Conservation (phyloP, 148 eudicot genomes). For the Fagopyrum tataricum region DNA sequence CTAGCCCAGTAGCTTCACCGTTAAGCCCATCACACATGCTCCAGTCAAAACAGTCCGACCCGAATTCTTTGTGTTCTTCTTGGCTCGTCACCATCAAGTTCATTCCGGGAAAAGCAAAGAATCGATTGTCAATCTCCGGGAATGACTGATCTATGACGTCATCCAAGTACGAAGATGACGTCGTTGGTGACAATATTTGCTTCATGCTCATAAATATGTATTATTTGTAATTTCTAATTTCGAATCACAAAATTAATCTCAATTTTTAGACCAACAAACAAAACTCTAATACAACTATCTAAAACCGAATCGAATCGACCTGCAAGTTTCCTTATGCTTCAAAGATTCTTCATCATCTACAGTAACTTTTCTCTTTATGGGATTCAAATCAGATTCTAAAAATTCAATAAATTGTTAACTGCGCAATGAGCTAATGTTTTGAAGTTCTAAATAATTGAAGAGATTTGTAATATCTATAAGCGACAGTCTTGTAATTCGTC, state of each 20-base stretch:
- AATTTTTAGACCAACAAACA: not conserved
- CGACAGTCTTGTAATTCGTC: not conserved
- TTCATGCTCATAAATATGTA: slow-evolving; percentile 17
- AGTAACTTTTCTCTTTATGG: not conserved
- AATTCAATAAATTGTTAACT: not conserved
- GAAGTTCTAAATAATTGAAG: not conserved
- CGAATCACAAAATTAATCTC: not conserved
- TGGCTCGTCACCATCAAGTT: slow-evolving; percentile 28
- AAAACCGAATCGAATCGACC: not conserved
- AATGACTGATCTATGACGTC: slow-evolving; percentile 46
- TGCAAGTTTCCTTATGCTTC: not conserved
- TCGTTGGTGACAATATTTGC: slow-evolving; percentile 29
- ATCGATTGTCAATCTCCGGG: slow-evolving; percentile 36
- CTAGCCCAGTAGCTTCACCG: slow-evolving; percentile 22
- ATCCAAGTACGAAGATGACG: slow-evolving; percentile 52
- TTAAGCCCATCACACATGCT: slow-evolving; percentile 33
- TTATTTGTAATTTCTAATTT: not conserved
- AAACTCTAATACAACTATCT: not conserved
- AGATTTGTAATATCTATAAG: not conserved
- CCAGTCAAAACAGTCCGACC: slow-evolving; percentile 54
- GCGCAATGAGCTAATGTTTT: not conserved
- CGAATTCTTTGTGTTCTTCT: slow-evolving; percentile 31
- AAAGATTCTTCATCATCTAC: not conserved
- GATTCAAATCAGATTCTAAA: not conserved
- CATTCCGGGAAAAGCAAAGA: slow-evolving; percentile 30